Percentiles rank a stretch among this genome's conserved stretches.
These are phyloP conservation scores for Saturnispora zaruensis DNA, from an alignment of 805 yeast species.

Conservation along the genomic window DNA sequence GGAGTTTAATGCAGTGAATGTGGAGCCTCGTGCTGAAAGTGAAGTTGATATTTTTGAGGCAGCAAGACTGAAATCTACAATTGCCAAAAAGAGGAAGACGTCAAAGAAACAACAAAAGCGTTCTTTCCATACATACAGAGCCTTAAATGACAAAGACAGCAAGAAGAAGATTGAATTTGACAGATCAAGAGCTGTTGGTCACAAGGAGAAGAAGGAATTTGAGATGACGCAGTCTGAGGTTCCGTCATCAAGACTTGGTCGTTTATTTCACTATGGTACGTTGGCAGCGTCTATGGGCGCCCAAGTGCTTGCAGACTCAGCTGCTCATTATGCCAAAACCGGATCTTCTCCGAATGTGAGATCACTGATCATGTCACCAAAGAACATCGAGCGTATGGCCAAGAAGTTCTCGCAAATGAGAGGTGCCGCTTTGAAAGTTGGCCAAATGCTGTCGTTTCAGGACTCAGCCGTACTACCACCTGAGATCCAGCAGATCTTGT, in stretches of 20 bases:
- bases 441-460: slow-evolving; percentile 95
- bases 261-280: slow-evolving; percentile 88
- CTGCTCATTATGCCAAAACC: slow-evolving; percentile 52
- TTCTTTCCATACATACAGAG: slow-evolving; percentile 9
- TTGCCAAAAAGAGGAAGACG: slow-evolving; percentile 3
- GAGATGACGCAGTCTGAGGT: slow-evolving; percentile 60
- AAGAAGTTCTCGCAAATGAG: slow-evolving; percentile 87
- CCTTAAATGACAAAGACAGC: neutral
- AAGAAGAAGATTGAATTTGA: neutral
- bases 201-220: slow-evolving; percentile 30
- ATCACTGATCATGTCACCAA: slow-evolving; percentile 62
- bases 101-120: slow-evolving; percentile 9
- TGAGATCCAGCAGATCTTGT: slow-evolving; percentile 71
- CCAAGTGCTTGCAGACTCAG: slow-evolving; percentile 72
- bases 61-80: slow-evolving; percentile 27
- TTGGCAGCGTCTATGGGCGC: slow-evolving; percentile 87
- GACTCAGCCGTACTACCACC: slow-evolving; percentile 77
- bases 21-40: slow-evolving; percentile 7
- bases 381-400: slow-evolving; percentile 81
- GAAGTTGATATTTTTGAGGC: slow-evolving; percentile 26
- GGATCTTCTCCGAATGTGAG: slow-evolving; percentile 40
- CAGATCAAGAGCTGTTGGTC: slow-evolving; percentile 21
- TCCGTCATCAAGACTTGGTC: slow-evolving; percentile 78
- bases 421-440: slow-evolving; percentile 96
- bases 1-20: slow-evolving; percentile 12